Evolutionary conservation across 2,329 filamentous ascomycete genomes (phyloP), one percentile per base, ranked within the genome.

Genomic region (Talaromyces albobiverticillius): DNA sequence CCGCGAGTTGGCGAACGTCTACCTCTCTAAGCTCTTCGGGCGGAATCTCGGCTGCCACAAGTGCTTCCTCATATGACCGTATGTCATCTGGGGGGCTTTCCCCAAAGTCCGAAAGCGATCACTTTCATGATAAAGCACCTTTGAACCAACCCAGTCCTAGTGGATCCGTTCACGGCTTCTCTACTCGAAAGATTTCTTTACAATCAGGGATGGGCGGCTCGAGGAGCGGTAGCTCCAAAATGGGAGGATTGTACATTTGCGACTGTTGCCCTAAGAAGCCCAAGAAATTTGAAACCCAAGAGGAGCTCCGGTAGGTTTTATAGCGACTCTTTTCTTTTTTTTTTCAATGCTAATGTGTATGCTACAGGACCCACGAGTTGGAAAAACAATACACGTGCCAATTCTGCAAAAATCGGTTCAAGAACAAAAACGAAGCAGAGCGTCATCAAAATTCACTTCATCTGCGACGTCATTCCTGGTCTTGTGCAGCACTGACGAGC

Each of bases 381-480:
- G 94, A 97, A 72, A 97, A 97, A 72, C 93, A 97, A 72, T 97
- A 96, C 71, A 89, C 89, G 59, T 97, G 93, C 71, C 82, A 85
- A 25, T 97, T 90, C 69, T 97, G 93, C 71, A 88, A 88, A 40
- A 96, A 96, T 69, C 86, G 93, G 10, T 97, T 97, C 79, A 97
- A 97, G 75, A 97, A 97, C 76, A 97, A 97, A 75, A 97, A 97
- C 65, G 94, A 97, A 75, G 92, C 92, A 2, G 93, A 97, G 71
- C 85, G 94, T 29, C 93, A 97, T 69, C 92, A 96, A 67, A 97
- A 96, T 66, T 96, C 92, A 13, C 82, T 97, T 10, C 93, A 97
- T 71, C 82, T 97, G 8, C 85, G 93, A 31, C 86, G 88, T 22
- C 91, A 97, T 74, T 96, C 92, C 46, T 99, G 94, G 94, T 96